phyloP scores from a whole-genome alignment of 306 rosid species.

The Gastrolobium villosum region DNA sequence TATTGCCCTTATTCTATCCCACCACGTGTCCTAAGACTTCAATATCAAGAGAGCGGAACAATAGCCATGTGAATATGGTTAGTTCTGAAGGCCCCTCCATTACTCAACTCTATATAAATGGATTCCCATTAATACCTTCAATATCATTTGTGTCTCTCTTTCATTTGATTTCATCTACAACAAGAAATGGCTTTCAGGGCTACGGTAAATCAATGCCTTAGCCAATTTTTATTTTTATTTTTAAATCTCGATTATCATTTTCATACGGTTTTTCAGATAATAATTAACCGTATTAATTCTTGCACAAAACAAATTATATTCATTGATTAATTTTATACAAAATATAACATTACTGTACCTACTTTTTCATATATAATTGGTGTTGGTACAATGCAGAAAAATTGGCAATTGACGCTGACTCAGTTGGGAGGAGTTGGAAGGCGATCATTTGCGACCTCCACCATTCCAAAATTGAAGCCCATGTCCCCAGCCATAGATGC shows the following conservation, averaged over 20 bases:
- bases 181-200: conserved; percentile 53
- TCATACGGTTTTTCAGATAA: not conserved
- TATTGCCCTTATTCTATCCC: not conserved
- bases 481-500: conserved; percentile 15
- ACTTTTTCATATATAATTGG: not conserved
- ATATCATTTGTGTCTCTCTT: not conserved
- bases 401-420: not conserved
- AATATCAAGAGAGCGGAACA: not conserved
- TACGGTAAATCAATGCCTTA: conserved; percentile 16
- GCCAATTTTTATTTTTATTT: not conserved
- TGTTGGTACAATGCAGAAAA: conserved; percentile 40
- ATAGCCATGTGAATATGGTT: conserved; percentile 41
- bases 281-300: not conserved
- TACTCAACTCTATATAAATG: conserved; percentile 38
- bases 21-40: conserved; percentile 21
- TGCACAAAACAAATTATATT: not conserved
- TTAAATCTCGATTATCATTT: not conserved
- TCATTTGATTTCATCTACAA: conserved; percentile 1
- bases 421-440: conserved; percentile 43
- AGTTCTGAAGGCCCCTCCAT: not conserved
- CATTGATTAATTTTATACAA: not conserved
- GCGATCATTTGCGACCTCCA: conserved; percentile 36
- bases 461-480: conserved; percentile 51
- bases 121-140: not conserved
- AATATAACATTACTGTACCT: not conserved